Evolutionary conservation across 371 early-diverging fungal species (phyloP).

Genomic region (Nosema muscidifuracis): DNA sequence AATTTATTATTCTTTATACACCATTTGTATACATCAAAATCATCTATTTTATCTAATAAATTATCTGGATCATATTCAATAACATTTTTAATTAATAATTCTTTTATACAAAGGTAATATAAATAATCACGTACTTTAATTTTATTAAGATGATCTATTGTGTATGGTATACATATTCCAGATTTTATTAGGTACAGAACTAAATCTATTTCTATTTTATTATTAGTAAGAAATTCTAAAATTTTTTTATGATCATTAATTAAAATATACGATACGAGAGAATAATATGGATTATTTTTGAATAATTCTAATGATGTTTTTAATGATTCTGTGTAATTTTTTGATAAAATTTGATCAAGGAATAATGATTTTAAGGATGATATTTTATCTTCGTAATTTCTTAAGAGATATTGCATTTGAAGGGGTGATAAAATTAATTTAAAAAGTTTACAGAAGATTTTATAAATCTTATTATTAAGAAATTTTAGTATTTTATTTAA

Average conservation of each 20-base stretch:
- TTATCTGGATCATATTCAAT: neutral
- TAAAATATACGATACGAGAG: neutral
- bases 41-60: slow-evolving; percentile 53
- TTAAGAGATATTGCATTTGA: neutral
- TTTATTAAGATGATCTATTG: slow-evolving; percentile 7
- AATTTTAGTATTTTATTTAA: too few relatives aligned
- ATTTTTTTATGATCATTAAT: neutral
- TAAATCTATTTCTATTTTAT: neutral
- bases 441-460: too few relatives aligned
- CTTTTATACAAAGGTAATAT: slow-evolving; percentile 37
- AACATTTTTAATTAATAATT: slow-evolving; percentile 15
- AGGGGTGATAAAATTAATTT: too few relatives aligned
- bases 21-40: slow-evolving; percentile 58
- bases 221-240: neutral
- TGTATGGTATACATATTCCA: neutral
- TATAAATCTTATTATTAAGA: too few relatives aligned
- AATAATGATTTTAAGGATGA: neutral
- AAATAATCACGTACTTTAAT: slow-evolving; percentile 17
- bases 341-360: neutral
- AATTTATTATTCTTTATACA: slow-evolving; percentile 40
- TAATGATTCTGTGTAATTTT: neutral
- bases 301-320: neutral
- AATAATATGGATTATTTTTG: neutral
- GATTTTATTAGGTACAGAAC: neutral
- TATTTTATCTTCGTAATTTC: neutral